Evolutionary conservation across 2,329 filamentous ascomycete genomes (phyloP).

Genomic region (Cladosporium halotolerans): DNA sequence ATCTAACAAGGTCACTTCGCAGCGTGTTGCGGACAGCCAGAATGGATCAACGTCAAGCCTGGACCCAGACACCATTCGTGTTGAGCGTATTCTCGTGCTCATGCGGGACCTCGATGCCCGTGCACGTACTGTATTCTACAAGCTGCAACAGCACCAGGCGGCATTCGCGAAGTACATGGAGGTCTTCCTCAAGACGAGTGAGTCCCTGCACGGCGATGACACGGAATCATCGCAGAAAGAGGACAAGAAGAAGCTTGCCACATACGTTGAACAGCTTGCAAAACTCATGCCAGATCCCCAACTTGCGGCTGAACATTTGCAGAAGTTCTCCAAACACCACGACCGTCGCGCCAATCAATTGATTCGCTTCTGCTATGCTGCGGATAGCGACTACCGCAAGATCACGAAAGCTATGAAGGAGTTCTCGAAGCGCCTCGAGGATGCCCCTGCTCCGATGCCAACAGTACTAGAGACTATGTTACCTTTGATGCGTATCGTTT

Average conservation of each 20-base stretch:
- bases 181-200: constrained; percentile 75
- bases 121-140: constrained; percentile 82
- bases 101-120: constrained; percentile 70
- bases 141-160: constrained; percentile 71
- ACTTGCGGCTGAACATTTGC: constrained; percentile 68
- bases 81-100: constrained; percentile 76
- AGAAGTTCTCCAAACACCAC: constrained; percentile 85
- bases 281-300: constrained; percentile 69
- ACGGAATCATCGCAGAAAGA: constrained; percentile 64
- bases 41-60: constrained; percentile 34
- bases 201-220: constrained; percentile 82
- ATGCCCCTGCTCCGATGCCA: constrained; percentile 52
- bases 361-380: constrained; percentile 75
- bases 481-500: constrained; percentile 75
- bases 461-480: constrained; percentile 70
- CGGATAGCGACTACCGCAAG: constrained; percentile 85
- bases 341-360: constrained; percentile 87
- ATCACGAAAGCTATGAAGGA: constrained; percentile 88
- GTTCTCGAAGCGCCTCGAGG: constrained; percentile 62
- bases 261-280: constrained; percentile 65
- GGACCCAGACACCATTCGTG: constrained; percentile 70
- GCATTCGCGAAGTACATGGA: constrained; percentile 67
- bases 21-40: constrained; percentile 56
- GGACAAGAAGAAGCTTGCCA: constrained; percentile 62
- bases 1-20: constrained; percentile 42